Percentiles rank a stretch among this genome's conserved stretches.
Evolutionary conservation across 2,329 filamentous ascomycete species (phyloP).

Genomic region (Nemania sp.): DNA sequence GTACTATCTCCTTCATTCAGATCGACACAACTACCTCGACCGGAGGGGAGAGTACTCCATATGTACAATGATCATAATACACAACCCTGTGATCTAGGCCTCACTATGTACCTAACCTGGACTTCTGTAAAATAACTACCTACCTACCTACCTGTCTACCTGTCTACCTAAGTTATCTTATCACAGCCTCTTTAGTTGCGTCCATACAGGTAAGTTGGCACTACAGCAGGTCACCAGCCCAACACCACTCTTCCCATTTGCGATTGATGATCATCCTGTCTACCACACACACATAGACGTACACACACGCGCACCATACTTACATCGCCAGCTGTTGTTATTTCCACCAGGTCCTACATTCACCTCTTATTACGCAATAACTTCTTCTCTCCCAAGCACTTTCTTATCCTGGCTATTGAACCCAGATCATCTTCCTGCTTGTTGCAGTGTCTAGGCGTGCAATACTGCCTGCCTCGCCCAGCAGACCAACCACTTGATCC

Average conservation of each 20-base stretch:
- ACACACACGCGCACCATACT: no score
- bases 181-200: background rate
- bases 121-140: background rate
- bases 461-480: background rate
- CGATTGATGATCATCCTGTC: background rate
- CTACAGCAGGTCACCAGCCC: background rate
- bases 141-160: slow-evolving; percentile 7
- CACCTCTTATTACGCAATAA: background rate
- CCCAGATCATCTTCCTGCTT: background rate
- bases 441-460: background rate
- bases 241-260: background rate
- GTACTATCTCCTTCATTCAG: no score
- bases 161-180: background rate
- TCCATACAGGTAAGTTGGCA: background rate
- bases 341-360: background rate
- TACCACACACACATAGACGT: background rate
- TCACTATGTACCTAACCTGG: no score
- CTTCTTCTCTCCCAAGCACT: background rate
- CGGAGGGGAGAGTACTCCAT: background rate
- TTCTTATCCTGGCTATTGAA: background rate
- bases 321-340: background rate
- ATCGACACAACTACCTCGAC: no score
- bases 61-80: background rate
- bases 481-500: background rate
- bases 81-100: background rate